phyloP scores from a whole-genome alignment of 768 basidiomycete species.

The Symmetrospora coprosmae region DNA sequence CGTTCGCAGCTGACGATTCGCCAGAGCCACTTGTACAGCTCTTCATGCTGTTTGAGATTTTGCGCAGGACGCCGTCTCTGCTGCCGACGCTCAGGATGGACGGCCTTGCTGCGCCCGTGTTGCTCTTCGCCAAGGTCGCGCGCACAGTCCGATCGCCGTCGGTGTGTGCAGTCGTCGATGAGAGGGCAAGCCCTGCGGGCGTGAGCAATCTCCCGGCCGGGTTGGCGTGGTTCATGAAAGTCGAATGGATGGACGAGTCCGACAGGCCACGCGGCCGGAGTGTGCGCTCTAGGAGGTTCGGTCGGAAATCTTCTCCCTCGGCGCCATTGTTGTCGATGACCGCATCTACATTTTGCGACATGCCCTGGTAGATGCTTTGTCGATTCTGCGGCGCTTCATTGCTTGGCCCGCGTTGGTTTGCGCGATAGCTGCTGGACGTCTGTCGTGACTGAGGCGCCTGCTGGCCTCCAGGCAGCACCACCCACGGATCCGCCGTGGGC shows the following conservation, averaged over 20 bases:
- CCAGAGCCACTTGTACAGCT: slow-evolving; percentile 39
- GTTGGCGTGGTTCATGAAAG: slow-evolving; percentile 46
- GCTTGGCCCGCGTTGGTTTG: slow-evolving; percentile 40
- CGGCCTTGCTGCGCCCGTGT: not conserved
- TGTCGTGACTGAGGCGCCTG: not conserved
- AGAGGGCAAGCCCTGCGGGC: slow-evolving; percentile 18
- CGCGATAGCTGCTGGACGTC: not conserved
- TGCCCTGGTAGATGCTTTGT: not conserved
- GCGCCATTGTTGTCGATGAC: slow-evolving; percentile 50
- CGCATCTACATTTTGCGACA: slow-evolving; percentile 64
- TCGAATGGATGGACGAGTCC: slow-evolving; percentile 82
- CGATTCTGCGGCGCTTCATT: not conserved
- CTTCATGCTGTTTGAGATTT: slow-evolving; percentile 47
- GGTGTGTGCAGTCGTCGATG: not conserved
- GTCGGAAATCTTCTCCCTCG: slow-evolving; percentile 38
- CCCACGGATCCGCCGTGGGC: slow-evolving; percentile 51
- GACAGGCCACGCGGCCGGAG: slow-evolving; percentile 67
- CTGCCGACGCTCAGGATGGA: not conserved
- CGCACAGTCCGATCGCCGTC: not conserved
- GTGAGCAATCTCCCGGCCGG: slow-evolving; percentile 13
- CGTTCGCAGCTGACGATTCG: not conserved
- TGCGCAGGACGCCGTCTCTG: slow-evolving; percentile 34
- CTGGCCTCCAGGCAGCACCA: slow-evolving; percentile 45
- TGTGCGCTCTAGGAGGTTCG: slow-evolving; percentile 51
- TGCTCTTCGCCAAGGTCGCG: not conserved